Base-by-base conservation (phyloP, 163 green algal genomes). In the Scenedesmus sp. region DNA sequence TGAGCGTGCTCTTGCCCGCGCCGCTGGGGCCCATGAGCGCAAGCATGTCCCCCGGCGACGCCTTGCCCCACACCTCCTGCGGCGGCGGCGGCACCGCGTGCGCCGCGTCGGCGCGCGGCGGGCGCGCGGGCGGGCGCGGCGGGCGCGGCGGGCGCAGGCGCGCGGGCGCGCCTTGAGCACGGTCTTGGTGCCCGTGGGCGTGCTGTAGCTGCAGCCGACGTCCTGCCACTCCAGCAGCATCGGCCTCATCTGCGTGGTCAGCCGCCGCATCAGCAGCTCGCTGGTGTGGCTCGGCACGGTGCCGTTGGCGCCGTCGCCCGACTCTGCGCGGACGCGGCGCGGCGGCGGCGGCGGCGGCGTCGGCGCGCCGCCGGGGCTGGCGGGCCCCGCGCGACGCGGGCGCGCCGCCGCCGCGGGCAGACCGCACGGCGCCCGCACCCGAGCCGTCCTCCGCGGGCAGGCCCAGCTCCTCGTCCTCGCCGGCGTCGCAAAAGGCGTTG, bases 1-100 rank as follows among this genome's bases (percentile, higher is more conserved):
- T 85, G 47, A 88, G 58, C 2, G 82, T 88, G 18, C 62, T 75
- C 63, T 81, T 81, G 26, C 60, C 62, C 0, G 74, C 74, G 60
- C 60, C 87, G 15, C 70, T 85, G 48, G 87, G 87, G 20, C 87
- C 87, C 71, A 89, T 79, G 36, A 91, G 72, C 0, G 82, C 87
- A 53, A 88, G 77, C 84, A 91, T 82, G 63, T 88, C 54, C 4
- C 65, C 70, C 0, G 81, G 81, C 17, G 63, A 26, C 3, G 64
- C 81, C 20, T 39, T 47, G 50, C 81, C 81, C 13, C 42, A 83
- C 56, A 86, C 81, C 39, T 22, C 3, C 74, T 81, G 74, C 39
- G 28, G 14, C 44, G 28, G 15, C 22, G 53, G 24, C 53, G n/a
- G n/a, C n/a, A n/a, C n/a, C n/a, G n/a, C n/a, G n/a, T n/a, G n/a